phyloP scores from a whole-genome alignment of 352 stramenopile species.

The Phytophthora hibernalis region DNA sequence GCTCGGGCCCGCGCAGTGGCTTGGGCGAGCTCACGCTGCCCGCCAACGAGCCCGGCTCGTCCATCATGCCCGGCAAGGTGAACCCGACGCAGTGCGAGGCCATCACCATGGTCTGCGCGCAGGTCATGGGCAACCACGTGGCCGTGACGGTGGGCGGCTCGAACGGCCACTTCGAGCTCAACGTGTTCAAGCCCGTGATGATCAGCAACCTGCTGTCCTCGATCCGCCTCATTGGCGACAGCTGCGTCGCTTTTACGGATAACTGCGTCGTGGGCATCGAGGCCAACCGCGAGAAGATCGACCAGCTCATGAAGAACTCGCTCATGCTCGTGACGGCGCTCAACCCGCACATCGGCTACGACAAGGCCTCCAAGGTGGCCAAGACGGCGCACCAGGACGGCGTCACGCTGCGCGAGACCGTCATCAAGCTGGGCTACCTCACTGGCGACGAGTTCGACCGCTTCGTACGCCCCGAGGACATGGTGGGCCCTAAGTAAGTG shows the following conservation, averaged over 20 bases:
- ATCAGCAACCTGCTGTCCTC: conserved; percentile 87
- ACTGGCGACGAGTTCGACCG: conserved; percentile 96
- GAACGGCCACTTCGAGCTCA: conserved; percentile 98
- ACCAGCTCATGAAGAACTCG: conserved; percentile 94
- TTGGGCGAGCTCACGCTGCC: conserved; percentile 71
- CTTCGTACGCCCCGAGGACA: conserved; percentile 95
- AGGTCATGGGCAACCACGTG: conserved; percentile 97
- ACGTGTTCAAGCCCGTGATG: conserved; percentile 99
- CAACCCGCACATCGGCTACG: conserved; percentile 98
- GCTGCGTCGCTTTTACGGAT: conserved; percentile 88
- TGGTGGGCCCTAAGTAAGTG: conserved; percentile 92
- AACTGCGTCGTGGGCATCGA: conserved; percentile 94
- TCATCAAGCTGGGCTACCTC: conserved; percentile 90
- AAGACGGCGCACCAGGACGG: conserved; percentile 96
- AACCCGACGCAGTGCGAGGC: conserved; percentile 95
- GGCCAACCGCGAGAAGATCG: conserved; percentile 91
- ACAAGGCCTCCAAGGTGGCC: conserved; percentile 96
- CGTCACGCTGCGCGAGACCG: conserved; percentile 93
- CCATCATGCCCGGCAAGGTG: conserved; percentile 82
- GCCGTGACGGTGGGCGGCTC: conserved; percentile 93
- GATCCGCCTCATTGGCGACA: conserved; percentile 91
- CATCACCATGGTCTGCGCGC: conserved; percentile 96
- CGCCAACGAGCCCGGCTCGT: conserved; percentile 75
- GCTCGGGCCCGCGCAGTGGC: conserved; percentile 61
- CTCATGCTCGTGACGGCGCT: conserved; percentile 98